Base-by-base conservation (phyloP, 345 rosid genomes). In the Eucalyptus coolabah region DNA sequence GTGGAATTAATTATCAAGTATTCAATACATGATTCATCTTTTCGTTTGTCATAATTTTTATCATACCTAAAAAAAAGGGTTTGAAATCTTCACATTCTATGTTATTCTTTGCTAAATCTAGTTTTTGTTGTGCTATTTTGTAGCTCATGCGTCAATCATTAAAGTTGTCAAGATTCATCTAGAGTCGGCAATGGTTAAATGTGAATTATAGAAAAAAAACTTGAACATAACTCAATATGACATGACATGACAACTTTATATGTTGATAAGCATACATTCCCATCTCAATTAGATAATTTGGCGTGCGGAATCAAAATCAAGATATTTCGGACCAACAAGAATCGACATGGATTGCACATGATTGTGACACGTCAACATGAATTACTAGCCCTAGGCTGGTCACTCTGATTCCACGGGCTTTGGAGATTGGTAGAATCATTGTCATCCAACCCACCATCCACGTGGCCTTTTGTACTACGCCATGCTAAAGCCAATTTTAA, bases 131-230 rank as follows among this genome's bases (percentile, higher is more conserved):
- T 60, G 7, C 6, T 30, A n/a, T 65, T 30, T 30, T 30, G 18
- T 30, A n/a, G 37, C 0, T 28, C 34, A 30, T 30, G 18, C 0
- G 37, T 65, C 37, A 13, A 65, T 65, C 37, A 65, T 65, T 14
- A 63, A 63, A 63, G 34, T n/a, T 3, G 0, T 65, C 1, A 2
- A n/a, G 34, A 16, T n/a, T n/a, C 0, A 2, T n/a, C 5, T 1
- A n/a, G 3, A 65, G 19, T 0, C 0, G 0, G 10, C 1, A 30
- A n/a, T n/a, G 10, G 0, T 65, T 14, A 60, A 60, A 60, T 6
- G 7, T 3, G 17, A 60, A 28, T 60, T 12, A 28, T 56, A 23
- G 0, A 23, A 6, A 60, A 32, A 60, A 60, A 28, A 60, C 7
- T 60, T 0, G 4, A 60, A 59, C 0, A 59, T 24, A 5, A 28